A percentile compares a stretch with the other conserved stretches of the same genome.
These are phyloP conservation scores for Pseudomassariella vexata DNA, from an alignment of 2,329 filamentous ascomycete genomes.

Conservation along the genomic window DNA sequence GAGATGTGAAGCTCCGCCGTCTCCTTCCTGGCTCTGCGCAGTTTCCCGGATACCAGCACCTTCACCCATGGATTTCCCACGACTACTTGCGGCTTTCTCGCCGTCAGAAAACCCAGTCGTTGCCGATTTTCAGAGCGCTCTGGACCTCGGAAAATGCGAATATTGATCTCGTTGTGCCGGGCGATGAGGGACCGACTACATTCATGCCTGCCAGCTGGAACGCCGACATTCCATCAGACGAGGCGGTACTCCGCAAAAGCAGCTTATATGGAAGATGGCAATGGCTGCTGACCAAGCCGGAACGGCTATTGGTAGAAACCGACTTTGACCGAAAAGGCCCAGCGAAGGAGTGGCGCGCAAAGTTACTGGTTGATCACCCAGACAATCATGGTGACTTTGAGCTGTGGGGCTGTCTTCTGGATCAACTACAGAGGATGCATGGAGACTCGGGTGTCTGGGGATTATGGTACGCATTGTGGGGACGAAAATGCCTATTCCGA, in stretches of 20 bases:
- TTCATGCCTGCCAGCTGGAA: too few relatives aligned
- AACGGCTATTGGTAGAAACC: conserved; percentile 22
- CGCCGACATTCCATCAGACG: too few relatives aligned
- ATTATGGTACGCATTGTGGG: conserved; percentile 26
- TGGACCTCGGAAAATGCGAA: conserved; percentile 7
- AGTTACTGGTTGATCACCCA: conserved; percentile 20
- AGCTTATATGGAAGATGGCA: conserved; percentile 19
- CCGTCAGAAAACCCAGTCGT: too few relatives aligned
- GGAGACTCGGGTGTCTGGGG: conserved; percentile 18
- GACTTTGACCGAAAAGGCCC: conserved; percentile 22
- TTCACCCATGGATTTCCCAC: too few relatives aligned
- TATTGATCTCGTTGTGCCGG: too few relatives aligned
- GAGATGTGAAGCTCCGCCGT: conserved; percentile 24
- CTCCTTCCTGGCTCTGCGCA: conserved; percentile 13
- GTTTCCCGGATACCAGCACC: too few relatives aligned
- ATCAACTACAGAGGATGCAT: conserved; percentile 23
- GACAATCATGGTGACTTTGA: conserved; percentile 20
- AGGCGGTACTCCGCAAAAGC: neutral
- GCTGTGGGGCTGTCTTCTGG: conserved; percentile 23
- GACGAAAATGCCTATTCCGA: conserved; percentile 22
- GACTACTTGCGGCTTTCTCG: too few relatives aligned
- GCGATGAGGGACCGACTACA: too few relatives aligned
- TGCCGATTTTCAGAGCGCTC: too few relatives aligned
- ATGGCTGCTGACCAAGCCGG: conserved; percentile 15
- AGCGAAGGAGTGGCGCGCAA: conserved; percentile 13